phyloP scores from a whole-genome alignment of 495 filamentous ascomycete species.

The Hyphodiscus hymeniophilus region DNA sequence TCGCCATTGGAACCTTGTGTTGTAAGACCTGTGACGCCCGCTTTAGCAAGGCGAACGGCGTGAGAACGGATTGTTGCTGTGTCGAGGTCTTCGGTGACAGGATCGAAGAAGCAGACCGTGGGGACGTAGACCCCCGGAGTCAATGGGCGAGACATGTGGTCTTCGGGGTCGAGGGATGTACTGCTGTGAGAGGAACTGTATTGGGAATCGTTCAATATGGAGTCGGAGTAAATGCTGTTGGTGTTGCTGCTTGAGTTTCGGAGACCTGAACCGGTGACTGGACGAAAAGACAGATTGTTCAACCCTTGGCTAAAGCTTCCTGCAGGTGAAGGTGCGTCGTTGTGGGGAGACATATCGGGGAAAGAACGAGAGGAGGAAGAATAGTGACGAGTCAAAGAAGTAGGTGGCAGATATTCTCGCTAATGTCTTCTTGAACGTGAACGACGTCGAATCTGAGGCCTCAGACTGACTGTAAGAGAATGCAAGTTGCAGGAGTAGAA shows the following conservation, averaged over 20 bases:
- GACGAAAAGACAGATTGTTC: slow-evolving; percentile 34
- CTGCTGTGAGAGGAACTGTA: slow-evolving; percentile 33
- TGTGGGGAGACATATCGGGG: slow-evolving; percentile 38
- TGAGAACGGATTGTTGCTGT: slow-evolving; percentile 60
- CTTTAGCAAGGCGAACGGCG: slow-evolving; percentile 72
- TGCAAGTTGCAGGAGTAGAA: slow-evolving; percentile 10
- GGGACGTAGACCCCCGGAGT: slow-evolving; percentile 78
- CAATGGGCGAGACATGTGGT: slow-evolving; percentile 44
- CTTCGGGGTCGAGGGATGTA: slow-evolving; percentile 30
- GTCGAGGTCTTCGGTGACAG: slow-evolving; percentile 68
- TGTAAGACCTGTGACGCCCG: slow-evolving; percentile 71
- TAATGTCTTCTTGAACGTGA: too few relatives aligned
- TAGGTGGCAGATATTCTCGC: not conserved
- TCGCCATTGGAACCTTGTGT: slow-evolving; percentile 90
- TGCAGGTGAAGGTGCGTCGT: slow-evolving; percentile 40
- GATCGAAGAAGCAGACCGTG: slow-evolving; percentile 81
- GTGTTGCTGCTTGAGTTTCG: slow-evolving; percentile 27
- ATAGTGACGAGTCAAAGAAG: not conserved
- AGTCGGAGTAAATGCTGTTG: slow-evolving; percentile 29
- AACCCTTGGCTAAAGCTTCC: slow-evolving; percentile 36
- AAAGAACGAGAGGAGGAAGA: not conserved
- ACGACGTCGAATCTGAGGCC: not conserved
- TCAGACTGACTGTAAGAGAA: slow-evolving; percentile 7
- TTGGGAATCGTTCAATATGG: slow-evolving; percentile 33
- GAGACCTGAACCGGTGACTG: slow-evolving; percentile 21